phyloP scores from a whole-genome alignment of 2,329 filamentous ascomycete species.

The Emericellopsis atlantica region DNA sequence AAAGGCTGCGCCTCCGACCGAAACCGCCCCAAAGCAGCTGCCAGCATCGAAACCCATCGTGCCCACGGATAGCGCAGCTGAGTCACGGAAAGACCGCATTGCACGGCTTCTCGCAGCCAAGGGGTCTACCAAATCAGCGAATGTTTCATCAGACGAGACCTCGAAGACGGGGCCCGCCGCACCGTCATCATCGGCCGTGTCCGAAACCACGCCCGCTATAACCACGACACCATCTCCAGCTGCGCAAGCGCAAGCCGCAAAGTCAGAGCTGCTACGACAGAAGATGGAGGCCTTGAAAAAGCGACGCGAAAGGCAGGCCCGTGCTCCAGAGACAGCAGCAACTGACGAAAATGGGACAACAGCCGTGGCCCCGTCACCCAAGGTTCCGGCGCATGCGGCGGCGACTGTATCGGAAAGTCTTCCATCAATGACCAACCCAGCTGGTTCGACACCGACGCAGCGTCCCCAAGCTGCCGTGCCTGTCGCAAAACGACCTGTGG shows the following conservation, averaged over 20 bases:
- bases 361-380: conserved; percentile 1
- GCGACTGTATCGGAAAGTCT: no score
- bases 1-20: not conserved
- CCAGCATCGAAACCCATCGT: not conserved
- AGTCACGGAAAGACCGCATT: conserved; percentile 65
- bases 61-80: conserved; percentile 12
- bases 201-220: no score
- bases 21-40: not conserved
- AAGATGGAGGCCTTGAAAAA: conserved; percentile 67
- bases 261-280: conserved; percentile 59
- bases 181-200: conserved; percentile 23
- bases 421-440: no score
- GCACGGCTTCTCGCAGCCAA: conserved; percentile 66
- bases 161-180: conserved; percentile 2
- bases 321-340: conserved; percentile 1
- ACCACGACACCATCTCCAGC: no score
- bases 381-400: not conserved
- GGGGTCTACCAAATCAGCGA: conserved; percentile 34
- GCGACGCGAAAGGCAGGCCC: conserved; percentile 29
- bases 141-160: conserved; percentile 5
- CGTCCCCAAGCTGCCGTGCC: no score
- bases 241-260: conserved; percentile 32
- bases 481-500: conserved; percentile 33
- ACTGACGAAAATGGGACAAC: not conserved
- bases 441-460: no score